Evolutionary conservation across 257 asterid genomes (phyloP).

Genomic region (Avicennia marina): DNA sequence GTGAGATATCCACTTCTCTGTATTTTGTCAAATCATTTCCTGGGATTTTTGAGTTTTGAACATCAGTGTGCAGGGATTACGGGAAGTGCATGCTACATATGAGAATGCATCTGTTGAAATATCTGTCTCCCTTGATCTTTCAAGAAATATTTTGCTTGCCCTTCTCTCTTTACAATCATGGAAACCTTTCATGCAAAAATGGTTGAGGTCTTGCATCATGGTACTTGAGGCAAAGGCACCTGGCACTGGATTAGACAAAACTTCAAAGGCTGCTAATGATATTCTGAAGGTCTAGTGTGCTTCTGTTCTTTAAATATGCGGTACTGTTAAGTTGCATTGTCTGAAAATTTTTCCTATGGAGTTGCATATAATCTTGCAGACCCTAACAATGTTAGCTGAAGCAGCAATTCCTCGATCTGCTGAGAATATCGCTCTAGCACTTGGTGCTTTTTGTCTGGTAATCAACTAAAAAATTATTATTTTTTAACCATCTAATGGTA

Average conservation of each 20-base stretch:
- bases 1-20: constrained; percentile 41
- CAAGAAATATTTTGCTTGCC: constrained; percentile 78
- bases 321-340: constrained; percentile 1
- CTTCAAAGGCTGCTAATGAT: constrained; percentile 64
- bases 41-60: constrained; percentile 18
- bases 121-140: constrained; percentile 75
- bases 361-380: constrained; percentile 36
- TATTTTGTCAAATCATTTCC: constrained; percentile 7
- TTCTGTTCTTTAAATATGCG: constrained; percentile 10
- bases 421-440: constrained; percentile 81
- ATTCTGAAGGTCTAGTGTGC: constrained; percentile 64
- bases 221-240: constrained; percentile 56
- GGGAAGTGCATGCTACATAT: constrained; percentile 54
- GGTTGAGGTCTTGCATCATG: constrained; percentile 73
- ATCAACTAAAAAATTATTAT: not conserved
- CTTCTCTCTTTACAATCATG: constrained; percentile 85
- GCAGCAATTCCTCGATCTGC: constrained; percentile 77
- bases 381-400: constrained; percentile 53
- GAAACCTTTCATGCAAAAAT: constrained; percentile 90
- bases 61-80: constrained; percentile 40
- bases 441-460: constrained; percentile 91
- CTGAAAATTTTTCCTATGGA: constrained; percentile 13
- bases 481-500: constrained; percentile 6
- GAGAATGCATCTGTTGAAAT: constrained; percentile 64
- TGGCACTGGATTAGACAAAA: constrained; percentile 47